phyloP scores from a whole-genome alignment of 768 basidiomycete genomes.

The Mycena epipterygia region DNA sequence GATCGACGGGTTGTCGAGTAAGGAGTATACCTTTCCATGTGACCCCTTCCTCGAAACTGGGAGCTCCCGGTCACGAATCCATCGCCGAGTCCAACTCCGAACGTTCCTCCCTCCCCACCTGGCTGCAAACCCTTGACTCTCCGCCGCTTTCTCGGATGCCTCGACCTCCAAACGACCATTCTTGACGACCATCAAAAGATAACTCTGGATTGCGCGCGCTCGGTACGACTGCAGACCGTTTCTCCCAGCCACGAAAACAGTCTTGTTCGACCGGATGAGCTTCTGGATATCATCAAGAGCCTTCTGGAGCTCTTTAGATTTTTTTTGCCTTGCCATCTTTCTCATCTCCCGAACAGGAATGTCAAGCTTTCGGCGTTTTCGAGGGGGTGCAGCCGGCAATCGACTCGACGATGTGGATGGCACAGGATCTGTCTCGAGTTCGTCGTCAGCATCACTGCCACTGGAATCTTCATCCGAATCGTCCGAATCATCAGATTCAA shows the following conservation, averaged over 20 bases:
- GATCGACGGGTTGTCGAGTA: constrained; percentile 34
- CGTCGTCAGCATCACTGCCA: background rate
- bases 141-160: constrained; percentile 35
- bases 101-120: constrained; percentile 20
- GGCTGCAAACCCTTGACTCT: constrained; percentile 37
- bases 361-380: constrained; percentile 1
- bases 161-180: constrained; percentile 15
- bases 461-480: background rate
- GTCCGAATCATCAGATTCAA: constrained; percentile 1
- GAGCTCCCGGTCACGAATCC: constrained; percentile 18
- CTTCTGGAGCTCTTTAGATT: background rate
- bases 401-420: background rate
- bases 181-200: constrained; percentile 31
- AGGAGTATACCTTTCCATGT: constrained; percentile 31
- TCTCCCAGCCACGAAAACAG: constrained; percentile 31
- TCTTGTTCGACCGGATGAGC: constrained; percentile 32
- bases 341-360: background rate
- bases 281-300: constrained; percentile 31
- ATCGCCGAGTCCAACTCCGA: constrained; percentile 27
- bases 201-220: constrained; percentile 32
- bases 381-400: background rate
- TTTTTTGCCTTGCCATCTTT: background rate
- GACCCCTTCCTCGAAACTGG: constrained; percentile 29
- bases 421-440: background rate
- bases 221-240: constrained; percentile 35